A percentile compares a stretch with the other conserved stretches of the same genome.
Conservation (phyloP, 106 monocot genomes). For the Apostasia shenzhenica region DNA sequence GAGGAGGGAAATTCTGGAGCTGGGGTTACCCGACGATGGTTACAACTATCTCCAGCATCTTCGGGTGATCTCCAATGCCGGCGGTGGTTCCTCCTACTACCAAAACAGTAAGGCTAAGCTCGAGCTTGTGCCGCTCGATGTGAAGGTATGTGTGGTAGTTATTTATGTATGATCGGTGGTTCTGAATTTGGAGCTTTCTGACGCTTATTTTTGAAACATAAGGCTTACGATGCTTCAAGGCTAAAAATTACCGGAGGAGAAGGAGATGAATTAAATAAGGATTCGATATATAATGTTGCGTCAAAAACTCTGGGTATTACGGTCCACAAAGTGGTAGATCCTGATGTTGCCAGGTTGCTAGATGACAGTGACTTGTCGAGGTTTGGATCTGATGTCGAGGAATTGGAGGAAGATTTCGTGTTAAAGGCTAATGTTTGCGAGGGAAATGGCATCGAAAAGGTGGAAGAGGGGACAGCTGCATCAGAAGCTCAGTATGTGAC, state of each 20-base stretch:
- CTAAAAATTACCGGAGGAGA: slow-evolving; percentile 23
- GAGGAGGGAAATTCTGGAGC: slow-evolving; percentile 72
- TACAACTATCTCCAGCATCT: slow-evolving; percentile 89
- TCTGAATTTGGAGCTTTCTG: neutral
- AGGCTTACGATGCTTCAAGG: slow-evolving; percentile 81
- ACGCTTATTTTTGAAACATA: neutral
- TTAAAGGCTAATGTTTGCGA: slow-evolving; percentile 51
- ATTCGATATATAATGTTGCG: slow-evolving; percentile 39
- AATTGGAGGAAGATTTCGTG: slow-evolving; percentile 95
- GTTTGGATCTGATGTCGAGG: slow-evolving; percentile 84
- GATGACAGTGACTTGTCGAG: slow-evolving; percentile 66
- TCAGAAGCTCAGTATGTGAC: neutral
- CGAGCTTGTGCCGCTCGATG: slow-evolving; percentile 60
- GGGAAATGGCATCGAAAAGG: slow-evolving; percentile 21
- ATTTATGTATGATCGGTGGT: neutral
- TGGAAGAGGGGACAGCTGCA: slow-evolving; percentile 5
- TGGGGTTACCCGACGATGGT: slow-evolving; percentile 89
- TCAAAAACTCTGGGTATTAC: slow-evolving; percentile 40
- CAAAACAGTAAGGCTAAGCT: slow-evolving; percentile 55
- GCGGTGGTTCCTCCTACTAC: slow-evolving; percentile 52
- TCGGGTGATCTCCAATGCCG: slow-evolving; percentile 62
- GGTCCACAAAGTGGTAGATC: slow-evolving; percentile 61
- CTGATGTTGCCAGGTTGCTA: slow-evolving; percentile 63
- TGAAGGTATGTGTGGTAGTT: slow-evolving; percentile 31
- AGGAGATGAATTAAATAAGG: slow-evolving; percentile 9